Percentiles rank a stretch among this genome's conserved stretches.
Conservation (phyloP, 352 stramenopile genomes). For the Pythium scleroteichum region DNA sequence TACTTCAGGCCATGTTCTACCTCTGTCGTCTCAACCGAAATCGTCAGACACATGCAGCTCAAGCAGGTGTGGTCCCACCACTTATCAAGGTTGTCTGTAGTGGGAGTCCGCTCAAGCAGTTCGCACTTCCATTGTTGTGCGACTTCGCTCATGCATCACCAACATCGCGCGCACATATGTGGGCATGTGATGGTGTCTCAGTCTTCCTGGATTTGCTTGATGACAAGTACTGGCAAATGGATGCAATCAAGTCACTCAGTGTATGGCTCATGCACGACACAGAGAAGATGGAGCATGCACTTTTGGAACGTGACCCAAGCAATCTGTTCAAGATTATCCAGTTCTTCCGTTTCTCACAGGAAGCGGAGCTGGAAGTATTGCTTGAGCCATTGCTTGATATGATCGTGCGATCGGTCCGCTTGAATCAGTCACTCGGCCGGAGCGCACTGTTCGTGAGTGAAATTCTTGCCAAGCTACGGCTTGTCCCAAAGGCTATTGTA, state of each 20-base stretch:
- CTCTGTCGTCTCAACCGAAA: slow-evolving; percentile 91
- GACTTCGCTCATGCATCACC: slow-evolving; percentile 91
- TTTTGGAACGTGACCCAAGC: slow-evolving; percentile 44
- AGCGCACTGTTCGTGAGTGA: slow-evolving; percentile 86
- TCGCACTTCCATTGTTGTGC: slow-evolving; percentile 90
- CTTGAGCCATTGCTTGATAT: slow-evolving; percentile 83
- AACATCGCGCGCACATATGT: slow-evolving; percentile 82
- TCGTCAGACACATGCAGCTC: slow-evolving; percentile 87
- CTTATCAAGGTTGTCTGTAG: slow-evolving; percentile 85
- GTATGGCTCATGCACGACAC: slow-evolving; percentile 86
- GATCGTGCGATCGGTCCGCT: slow-evolving; percentile 63
- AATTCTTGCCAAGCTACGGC: slow-evolving; percentile 74
- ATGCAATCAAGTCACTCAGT: slow-evolving; percentile 88
- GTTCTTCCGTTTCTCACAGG: slow-evolving; percentile 68
- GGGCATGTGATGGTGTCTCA: slow-evolving; percentile 72
- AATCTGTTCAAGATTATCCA: slow-evolving; percentile 73
- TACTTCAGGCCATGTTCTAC: slow-evolving; percentile 93
- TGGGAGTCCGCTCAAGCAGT: slow-evolving; percentile 89
- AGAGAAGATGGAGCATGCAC: slow-evolving; percentile 79
- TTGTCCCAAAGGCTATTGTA: slow-evolving; percentile 87
- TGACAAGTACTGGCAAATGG: slow-evolving; percentile 90
- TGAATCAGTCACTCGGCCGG: slow-evolving; percentile 86
- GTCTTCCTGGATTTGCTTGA: slow-evolving; percentile 89
- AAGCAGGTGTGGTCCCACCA: slow-evolving; percentile 90
- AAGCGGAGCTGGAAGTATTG: slow-evolving; percentile 79